Base-by-base conservation (phyloP, 1,139 yeast genomes). In the Taphrina flavorubra region DNA sequence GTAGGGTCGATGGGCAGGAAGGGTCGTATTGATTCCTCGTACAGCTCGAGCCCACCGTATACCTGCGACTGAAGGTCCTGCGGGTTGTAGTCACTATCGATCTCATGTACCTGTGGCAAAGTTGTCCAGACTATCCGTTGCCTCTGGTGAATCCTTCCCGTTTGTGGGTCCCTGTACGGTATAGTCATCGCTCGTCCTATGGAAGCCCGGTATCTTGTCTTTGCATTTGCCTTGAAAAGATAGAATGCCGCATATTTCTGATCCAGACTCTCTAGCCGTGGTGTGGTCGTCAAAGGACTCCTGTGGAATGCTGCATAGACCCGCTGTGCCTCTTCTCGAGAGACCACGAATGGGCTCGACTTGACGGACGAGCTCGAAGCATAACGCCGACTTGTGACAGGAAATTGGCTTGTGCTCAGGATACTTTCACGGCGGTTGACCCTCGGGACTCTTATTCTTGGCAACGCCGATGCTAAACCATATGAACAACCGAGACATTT, bases 131-230 rank as follows among this genome's bases (percentile, higher is more conserved):
- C 58, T 14, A 57, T 63, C 6, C 59, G 42, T 37, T 53, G 59
- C 16, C 67, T 46, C 39, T 63, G 67, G 34, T 37, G 18, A 13
- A 63, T 55, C 47, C 39, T 56, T 6, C 67, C 67, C n/a, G 67
- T 63, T 25, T 63, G 67, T n/a, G 67, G 61, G 46, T 63, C 67
- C 10, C 67, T 18, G 16, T 63, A 63, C 13, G 67, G 67, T 40
- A 55, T 39, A 8, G 67, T 18, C 67, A 63, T 63, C n/a, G 59
- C 46, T 18, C 67, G 53, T 6, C 67, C 67, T 6, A 63, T 63
- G 6, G 61, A 55, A 6, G 67, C 67, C n/a, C 61, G 20, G 20
- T 42, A 56, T 13, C 42, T 16, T 6, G 67, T 57, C 25, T 63
- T 53, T 7, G 46, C 59, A 31, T 14, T 36, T 10, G 61, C 61